A percentile compares a stretch with the other conserved stretches of the same genome.
Conservation (phyloP, 2,329 filamentous ascomycete genomes). For the Ophiostoma ulmi region DNA sequence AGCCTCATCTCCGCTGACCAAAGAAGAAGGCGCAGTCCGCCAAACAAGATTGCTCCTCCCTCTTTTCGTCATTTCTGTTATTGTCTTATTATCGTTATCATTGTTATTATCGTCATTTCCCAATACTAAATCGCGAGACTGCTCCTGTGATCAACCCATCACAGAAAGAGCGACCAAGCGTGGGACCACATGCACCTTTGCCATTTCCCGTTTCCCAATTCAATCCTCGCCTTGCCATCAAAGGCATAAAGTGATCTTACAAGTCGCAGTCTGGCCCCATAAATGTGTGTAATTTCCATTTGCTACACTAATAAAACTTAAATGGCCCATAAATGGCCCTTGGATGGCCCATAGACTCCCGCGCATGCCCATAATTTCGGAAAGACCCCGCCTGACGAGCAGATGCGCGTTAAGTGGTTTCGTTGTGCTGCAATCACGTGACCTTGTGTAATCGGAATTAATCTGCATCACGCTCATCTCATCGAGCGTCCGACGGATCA, state of each 20-base stretch:
- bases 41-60: conserved; percentile 14
- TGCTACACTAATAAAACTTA: background rate
- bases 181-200: conserved; percentile 4
- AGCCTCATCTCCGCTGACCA: conserved; percentile 21
- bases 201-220: background rate
- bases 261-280: background rate
- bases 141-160: background rate
- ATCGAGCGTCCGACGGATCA: conserved; percentile 6
- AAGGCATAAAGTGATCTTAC: conserved; percentile 9
- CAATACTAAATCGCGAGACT: background rate
- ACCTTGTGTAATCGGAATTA: background rate
- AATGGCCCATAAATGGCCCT: background rate
- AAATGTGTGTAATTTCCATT: conserved; percentile 7
- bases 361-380: conserved; percentile 4
- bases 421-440: background rate
- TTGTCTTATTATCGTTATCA: background rate
- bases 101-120: background rate
- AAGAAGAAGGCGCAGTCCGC: conserved; percentile 21
- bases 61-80: background rate
- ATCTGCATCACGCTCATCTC: background rate
- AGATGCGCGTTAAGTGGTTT: conserved; percentile 8
- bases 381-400: background rate
- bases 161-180: background rate
- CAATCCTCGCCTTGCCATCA: background rate
- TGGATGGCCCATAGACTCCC: background rate